Conservation (phyloP, 148 eudicot genomes). For the Diospyros kaki region DNA sequence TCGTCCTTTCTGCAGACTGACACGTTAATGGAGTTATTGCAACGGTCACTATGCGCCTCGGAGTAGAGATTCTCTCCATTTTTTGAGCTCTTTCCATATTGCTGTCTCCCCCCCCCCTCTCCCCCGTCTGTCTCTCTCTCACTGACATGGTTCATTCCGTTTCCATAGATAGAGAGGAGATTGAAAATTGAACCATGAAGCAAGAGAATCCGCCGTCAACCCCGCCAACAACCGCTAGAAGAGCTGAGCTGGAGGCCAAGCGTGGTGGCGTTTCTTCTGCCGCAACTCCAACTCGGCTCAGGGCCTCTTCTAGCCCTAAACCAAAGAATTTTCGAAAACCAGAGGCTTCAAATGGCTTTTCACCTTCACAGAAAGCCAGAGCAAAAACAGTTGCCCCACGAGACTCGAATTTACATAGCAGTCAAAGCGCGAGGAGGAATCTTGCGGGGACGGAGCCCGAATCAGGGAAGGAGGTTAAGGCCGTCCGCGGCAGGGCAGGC, state of each 20-base stretch:
- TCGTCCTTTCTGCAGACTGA: no score
- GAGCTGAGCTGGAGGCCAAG: neutral
- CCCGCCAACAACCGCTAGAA: neutral
- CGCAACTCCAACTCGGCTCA: neutral
- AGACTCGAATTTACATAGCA: neutral
- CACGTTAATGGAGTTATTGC: no score
- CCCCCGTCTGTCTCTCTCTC: no score
- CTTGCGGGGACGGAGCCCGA: neutral
- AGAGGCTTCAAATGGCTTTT: neutral
- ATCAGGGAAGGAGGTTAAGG: neutral
- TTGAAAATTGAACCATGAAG: constrained; percentile 12
- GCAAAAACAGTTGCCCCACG: neutral
- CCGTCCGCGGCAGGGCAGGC: neutral
- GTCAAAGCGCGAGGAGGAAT: constrained; percentile 5
- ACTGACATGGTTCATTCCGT: no score
- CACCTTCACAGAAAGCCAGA: neutral
- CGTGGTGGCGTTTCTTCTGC: constrained; percentile 1
- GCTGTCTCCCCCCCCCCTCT: no score
- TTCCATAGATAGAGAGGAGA: no score
- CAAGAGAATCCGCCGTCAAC: constrained; percentile 4
- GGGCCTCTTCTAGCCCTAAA: constrained; percentile 9
- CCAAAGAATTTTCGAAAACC: constrained; percentile 5
- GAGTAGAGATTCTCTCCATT: no score
- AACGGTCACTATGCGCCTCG: no score
- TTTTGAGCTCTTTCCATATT: no score